These are phyloP conservation scores for Xylaria sp. DNA, from an alignment of 2,329 filamentous ascomycete species.

Conservation along the genomic window DNA sequence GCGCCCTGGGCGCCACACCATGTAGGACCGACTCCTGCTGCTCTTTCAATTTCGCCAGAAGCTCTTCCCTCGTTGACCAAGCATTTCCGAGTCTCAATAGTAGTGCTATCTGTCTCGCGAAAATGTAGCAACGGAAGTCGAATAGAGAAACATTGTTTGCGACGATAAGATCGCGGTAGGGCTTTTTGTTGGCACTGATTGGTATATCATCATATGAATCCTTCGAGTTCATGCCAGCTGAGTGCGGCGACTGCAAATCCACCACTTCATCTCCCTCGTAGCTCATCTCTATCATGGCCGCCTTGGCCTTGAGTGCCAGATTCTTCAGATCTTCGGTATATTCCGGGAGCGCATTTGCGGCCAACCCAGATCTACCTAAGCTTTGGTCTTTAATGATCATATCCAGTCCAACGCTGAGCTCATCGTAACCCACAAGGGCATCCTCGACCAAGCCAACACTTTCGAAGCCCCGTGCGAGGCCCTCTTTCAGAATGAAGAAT, in stretches of 20 bases:
- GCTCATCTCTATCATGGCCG: slow-evolving; percentile 54
- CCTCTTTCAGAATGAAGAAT: slow-evolving; percentile 98
- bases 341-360: slow-evolving; percentile 76
- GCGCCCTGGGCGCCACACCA: slow-evolving; percentile 65
- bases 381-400: slow-evolving; percentile 80
- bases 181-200: slow-evolving; percentile 74
- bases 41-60: slow-evolving; percentile 70
- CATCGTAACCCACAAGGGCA: slow-evolving; percentile 93
- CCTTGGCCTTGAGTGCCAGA: slow-evolving; percentile 64
- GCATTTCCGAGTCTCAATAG: slow-evolving; percentile 85
- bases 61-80: slow-evolving; percentile 69
- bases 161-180: slow-evolving; percentile 91
- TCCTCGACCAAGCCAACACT: slow-evolving; percentile 96
- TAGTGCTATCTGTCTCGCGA: slow-evolving; percentile 85
- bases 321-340: slow-evolving; percentile 79
- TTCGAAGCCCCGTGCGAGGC: slow-evolving; percentile 91
- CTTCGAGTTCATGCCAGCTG: slow-evolving; percentile 41
- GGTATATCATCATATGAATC: slow-evolving; percentile 67
- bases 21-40: slow-evolving; percentile 69
- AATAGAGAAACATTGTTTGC: slow-evolving; percentile 96
- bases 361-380: slow-evolving; percentile 68
- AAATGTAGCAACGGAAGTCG: slow-evolving; percentile 94
- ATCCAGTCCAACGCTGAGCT: slow-evolving; percentile 89
- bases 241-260: slow-evolving; percentile 61
- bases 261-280: slow-evolving; percentile 56